Evolutionary conservation across 2,329 filamentous ascomycete species (phyloP), one percentile per base, ranked within the genome.

Genomic region (Claviceps purpurea): DNA sequence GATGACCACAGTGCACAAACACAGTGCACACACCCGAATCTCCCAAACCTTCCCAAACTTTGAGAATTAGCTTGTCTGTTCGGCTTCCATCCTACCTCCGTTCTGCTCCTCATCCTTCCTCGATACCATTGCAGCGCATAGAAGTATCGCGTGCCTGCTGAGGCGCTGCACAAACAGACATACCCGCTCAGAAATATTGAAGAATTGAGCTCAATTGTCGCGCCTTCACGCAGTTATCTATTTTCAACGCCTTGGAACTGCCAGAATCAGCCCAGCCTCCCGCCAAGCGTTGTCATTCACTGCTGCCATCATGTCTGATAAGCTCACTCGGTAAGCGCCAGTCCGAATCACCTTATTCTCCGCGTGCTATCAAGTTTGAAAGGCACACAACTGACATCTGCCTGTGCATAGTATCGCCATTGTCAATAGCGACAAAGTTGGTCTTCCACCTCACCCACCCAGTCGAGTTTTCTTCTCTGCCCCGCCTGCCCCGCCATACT

Each of bases 401-500:
- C 24, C 10, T 42, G 18, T 56, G 30, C 52, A 50, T 66, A 94
- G 93, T 86, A 90, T 98, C 75, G 93, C 93, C 65, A 98, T 98
- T 75, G 88, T 98, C 77, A 97, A 91, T 73, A 86, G 81, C 69
- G 93, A 98, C 84, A 97, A 98, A 84, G 89, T 93, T 68, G 64
- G 73, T 66, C 51, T 24, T 44, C 30, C 30, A 44, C 14, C 16
- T 44, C 14, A 13, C 20, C 18, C 5, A 14, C 37, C 54, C 53
- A 39, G 24, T 50, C 50, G 41, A 52, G 49, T 47, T 46, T 44
- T 37, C 43, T n/a, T 50, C 51, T 53, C 52, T 51, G 49, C 50
- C 47, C 56, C 52, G 54, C 57, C 47, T 58, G 56, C 61, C 62
- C 60, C 59, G 56, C 61, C 60, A 55, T 59, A 57, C 30, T 34